A percentile compares a stretch with the other conserved stretches of the same genome.
Evolutionary conservation across 768 basidiomycete species (phyloP).

Genomic region (Mycena alexandri): DNA sequence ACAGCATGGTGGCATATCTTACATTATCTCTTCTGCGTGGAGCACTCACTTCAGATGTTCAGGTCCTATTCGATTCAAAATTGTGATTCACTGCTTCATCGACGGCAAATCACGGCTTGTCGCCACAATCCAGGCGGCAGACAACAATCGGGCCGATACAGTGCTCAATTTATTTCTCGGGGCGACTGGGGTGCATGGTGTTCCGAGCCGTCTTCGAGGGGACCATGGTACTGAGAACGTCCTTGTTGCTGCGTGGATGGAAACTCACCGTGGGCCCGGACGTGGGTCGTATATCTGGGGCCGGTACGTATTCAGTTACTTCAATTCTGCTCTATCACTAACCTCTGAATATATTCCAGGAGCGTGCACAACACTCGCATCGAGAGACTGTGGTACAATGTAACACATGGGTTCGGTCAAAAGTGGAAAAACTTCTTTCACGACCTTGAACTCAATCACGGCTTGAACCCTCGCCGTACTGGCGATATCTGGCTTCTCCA

Average conservation of each 20-base stretch:
- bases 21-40: too few species aligned
- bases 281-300: conserved; percentile 22
- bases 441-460: conserved; percentile 41
- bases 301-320: background rate
- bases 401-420: conserved; percentile 42
- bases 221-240: conserved; percentile 18
- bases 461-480: conserved; percentile 33
- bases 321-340: background rate
- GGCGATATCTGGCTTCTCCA: conserved; percentile 48
- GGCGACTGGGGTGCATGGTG: conserved; percentile 36
- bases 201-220: conserved; percentile 45
- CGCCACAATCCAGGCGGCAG: conserved; percentile 48
- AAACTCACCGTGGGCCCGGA: background rate
- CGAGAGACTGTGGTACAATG: conserved; percentile 48
- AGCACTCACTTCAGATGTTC: background rate
- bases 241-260: conserved; percentile 3
- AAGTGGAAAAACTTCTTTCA: conserved; percentile 49
- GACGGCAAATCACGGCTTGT: conserved; percentile 56
- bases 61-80: conserved; percentile 45
- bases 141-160: conserved; percentile 56
- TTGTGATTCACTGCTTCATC: conserved; percentile 52
- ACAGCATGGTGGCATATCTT: conserved; percentile 45
- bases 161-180: conserved; percentile 51
- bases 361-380: conserved; percentile 34
- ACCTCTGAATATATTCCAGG: conserved; percentile 4